Conservation (phyloP, 768 basidiomycete species). For the Mycena maculata region DNA sequence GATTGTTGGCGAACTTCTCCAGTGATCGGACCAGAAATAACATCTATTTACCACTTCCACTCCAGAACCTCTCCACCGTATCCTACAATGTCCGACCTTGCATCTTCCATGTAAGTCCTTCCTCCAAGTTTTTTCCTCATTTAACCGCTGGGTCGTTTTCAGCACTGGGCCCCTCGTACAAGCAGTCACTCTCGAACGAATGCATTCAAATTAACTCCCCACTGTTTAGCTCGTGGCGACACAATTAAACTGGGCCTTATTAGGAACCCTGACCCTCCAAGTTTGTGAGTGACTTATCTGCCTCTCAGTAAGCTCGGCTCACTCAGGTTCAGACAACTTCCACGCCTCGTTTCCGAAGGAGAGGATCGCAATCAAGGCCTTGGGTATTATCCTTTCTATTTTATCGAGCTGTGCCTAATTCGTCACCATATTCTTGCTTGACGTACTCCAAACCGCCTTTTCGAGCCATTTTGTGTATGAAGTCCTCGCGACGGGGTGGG, state of each 20-base stretch:
- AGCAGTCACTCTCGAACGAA: neutral
- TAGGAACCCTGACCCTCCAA: neutral
- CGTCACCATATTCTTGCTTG: neutral
- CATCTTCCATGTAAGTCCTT: too few species aligned
- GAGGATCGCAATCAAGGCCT: neutral
- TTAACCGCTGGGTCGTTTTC: neutral
- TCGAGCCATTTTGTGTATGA: neutral
- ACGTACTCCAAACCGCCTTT: neutral
- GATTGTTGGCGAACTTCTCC: too few species aligned
- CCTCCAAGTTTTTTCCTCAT: too few species aligned
- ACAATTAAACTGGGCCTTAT: neutral
- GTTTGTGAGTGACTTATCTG: neutral
- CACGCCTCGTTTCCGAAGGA: neutral
- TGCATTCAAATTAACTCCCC: neutral
- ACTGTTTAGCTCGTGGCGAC: neutral
- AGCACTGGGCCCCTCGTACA: neutral
- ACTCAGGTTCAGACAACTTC: neutral
- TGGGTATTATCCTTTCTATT: neutral
- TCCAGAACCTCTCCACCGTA: too few species aligned
- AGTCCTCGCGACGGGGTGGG: neutral
- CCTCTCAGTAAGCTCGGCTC: neutral
- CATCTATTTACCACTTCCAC: too few species aligned
- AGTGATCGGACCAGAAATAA: too few species aligned
- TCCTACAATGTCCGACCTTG: too few species aligned
- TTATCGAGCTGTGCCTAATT: neutral